A percentile compares a stretch with the other conserved stretches of the same genome.
phyloP scores from a whole-genome alignment of 2,329 filamentous ascomycete genomes.

The Aspergillus floridensis region DNA sequence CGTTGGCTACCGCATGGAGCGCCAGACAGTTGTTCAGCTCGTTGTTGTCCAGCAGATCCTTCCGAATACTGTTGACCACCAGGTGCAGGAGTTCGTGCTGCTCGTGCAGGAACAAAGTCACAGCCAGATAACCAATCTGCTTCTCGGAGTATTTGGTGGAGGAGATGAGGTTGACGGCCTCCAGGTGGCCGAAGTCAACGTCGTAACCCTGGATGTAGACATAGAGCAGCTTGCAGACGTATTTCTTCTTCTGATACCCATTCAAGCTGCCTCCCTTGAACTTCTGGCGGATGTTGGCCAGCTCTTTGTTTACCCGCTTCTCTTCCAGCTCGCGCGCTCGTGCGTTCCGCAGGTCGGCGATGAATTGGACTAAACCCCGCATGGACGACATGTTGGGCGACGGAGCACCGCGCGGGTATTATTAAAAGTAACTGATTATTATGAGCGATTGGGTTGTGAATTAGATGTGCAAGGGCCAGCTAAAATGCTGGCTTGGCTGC shows the following conservation, averaged over 20 bases:
- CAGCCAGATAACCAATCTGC: slow-evolving; percentile 96
- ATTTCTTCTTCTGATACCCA: slow-evolving; percentile 99
- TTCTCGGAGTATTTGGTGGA: slow-evolving; percentile 98
- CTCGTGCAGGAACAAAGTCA: slow-evolving; percentile 95
- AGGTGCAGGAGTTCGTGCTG: slow-evolving; percentile 93
- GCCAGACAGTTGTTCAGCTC: slow-evolving; percentile 97
- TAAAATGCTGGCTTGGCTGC: background rate
- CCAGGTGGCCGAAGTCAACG: slow-evolving; percentile 96
- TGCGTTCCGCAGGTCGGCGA: slow-evolving; percentile 92
- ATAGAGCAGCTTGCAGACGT: slow-evolving; percentile 98
- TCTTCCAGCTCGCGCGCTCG: slow-evolving; percentile 93
- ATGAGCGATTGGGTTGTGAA: background rate
- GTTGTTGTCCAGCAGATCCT: slow-evolving; percentile 90
- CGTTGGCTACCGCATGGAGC: slow-evolving; percentile 95
- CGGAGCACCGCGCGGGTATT: background rate
- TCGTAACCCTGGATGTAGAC: slow-evolving; percentile 99
- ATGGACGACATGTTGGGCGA: slow-evolving; percentile 45
- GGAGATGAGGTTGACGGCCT: slow-evolving; percentile 96
- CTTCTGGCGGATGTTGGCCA: slow-evolving; percentile 97
- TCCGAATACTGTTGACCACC: slow-evolving; percentile 97
- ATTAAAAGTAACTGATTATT: background rate
- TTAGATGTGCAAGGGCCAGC: background rate
- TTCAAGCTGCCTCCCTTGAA: slow-evolving; percentile 94
- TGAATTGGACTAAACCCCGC: slow-evolving; percentile 90
- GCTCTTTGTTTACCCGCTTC: slow-evolving; percentile 98